phyloP scores from a whole-genome alignment of 2,329 filamentous ascomycete genomes.

The Botrytis squamosa region DNA sequence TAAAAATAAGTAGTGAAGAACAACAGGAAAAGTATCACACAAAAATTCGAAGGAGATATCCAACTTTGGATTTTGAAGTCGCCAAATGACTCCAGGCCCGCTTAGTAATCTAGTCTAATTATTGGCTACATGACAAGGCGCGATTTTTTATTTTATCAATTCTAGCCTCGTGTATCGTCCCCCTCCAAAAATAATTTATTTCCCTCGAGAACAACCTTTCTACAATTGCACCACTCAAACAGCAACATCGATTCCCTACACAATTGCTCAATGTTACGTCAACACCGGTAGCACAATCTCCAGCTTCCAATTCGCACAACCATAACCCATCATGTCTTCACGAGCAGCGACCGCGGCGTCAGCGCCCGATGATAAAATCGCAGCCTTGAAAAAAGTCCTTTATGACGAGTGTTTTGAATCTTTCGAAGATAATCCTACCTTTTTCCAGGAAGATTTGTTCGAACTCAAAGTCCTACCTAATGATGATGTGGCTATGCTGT shows the following conservation, averaged over 20 bases:
- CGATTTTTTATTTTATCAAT: not conserved
- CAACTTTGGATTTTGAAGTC: not conserved
- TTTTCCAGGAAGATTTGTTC: constrained; percentile 58
- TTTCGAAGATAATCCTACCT: constrained; percentile 41
- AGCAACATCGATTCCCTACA: not conserved
- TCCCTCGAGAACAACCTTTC: not conserved
- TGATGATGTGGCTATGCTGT: constrained; percentile 53
- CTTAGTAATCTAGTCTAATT: constrained; percentile 5
- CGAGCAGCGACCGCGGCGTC: not conserved
- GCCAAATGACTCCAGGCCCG: not conserved
- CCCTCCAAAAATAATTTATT: constrained; percentile 23
- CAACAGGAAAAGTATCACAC: too few species aligned
- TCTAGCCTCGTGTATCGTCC: constrained; percentile 19
- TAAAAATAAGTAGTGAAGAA: not conserved
- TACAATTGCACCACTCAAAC: not conserved
- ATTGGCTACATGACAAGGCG: constrained; percentile 12
- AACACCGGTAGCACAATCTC: constrained; percentile 26
- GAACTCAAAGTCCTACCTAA: constrained; percentile 57
- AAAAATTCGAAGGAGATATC: not conserved
- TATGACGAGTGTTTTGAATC: constrained; percentile 34
- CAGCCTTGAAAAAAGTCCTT: constrained; percentile 32
- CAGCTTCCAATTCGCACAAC: constrained; percentile 18
- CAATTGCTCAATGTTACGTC: constrained; percentile 29
- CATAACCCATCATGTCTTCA: constrained; percentile 11
- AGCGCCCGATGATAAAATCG: constrained; percentile 25